Evolutionary conservation across 768 basidiomycete genomes (phyloP).

Genomic region (Amanita pallidorosea): DNA sequence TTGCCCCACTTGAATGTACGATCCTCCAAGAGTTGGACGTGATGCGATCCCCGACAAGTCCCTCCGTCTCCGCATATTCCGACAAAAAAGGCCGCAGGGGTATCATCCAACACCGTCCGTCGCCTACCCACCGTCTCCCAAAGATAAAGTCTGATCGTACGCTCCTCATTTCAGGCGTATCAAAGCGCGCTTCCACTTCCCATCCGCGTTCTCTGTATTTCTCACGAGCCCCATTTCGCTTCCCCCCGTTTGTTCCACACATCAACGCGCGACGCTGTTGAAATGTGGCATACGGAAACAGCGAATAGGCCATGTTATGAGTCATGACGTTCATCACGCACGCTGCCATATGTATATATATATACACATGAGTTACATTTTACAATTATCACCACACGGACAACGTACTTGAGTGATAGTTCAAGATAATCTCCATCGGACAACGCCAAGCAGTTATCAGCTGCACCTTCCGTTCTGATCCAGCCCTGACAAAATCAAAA

Average conservation of each 20-base stretch:
- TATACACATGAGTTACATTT: neutral
- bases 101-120: conserved; percentile 3
- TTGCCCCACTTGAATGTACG: neutral
- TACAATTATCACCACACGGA: neutral
- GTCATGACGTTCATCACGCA: conserved; percentile 35
- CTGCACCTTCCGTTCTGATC: conserved; percentile 19
- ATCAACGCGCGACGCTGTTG: conserved; percentile 19
- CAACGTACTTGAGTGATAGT: conserved; percentile 16
- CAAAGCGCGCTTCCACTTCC: conserved; percentile 8
- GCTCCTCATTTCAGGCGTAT: neutral
- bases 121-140: neutral
- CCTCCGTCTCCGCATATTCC: neutral
- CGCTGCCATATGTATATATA: too few species aligned
- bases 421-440: conserved; percentile 17
- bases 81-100: neutral
- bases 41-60: neutral
- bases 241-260: conserved; percentile 3
- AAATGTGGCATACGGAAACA: conserved; percentile 30
- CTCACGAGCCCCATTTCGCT: conserved; percentile 7
- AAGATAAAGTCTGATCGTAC: neutral
- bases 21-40: neutral
- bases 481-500: neutral
- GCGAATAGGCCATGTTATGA: conserved; percentile 23
- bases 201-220: conserved; percentile 30
- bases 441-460: conserved; percentile 20